Conservation (phyloP, 2,329 filamentous ascomycete genomes). For the Penicillium sp. region DNA sequence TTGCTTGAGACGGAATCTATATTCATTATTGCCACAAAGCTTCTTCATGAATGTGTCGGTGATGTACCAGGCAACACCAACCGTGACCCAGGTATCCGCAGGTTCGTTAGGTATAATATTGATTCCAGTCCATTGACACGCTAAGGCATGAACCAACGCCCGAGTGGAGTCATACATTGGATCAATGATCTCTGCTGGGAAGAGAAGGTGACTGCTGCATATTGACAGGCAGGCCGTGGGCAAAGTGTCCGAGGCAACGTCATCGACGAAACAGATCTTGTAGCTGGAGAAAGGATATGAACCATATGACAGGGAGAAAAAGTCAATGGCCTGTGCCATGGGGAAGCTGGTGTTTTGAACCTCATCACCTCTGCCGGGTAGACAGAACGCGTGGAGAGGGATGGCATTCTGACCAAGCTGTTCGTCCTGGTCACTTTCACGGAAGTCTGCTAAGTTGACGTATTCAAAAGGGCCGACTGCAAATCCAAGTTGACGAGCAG, state of each 20-base stretch:
- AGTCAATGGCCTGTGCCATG: slow-evolving; percentile 82
- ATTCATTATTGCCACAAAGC: slow-evolving; percentile 92
- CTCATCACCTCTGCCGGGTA: slow-evolving; percentile 79
- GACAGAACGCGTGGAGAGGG: slow-evolving; percentile 86
- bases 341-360: slow-evolving; percentile 84
- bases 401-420: slow-evolving; percentile 85
- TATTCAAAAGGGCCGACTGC: slow-evolving; percentile 93
- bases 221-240: slow-evolving; percentile 82
- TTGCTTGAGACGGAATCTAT: slow-evolving; percentile 83
- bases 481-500: slow-evolving; percentile 89
- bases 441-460: slow-evolving; percentile 83
- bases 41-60: slow-evolving; percentile 89
- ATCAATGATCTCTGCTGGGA: slow-evolving; percentile 81
- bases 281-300: slow-evolving; percentile 90
- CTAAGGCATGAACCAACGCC: slow-evolving; percentile 77
- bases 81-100: slow-evolving; percentile 82
- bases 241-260: slow-evolving; percentile 72
- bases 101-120: slow-evolving; percentile 83
- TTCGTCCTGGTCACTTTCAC: slow-evolving; percentile 88
- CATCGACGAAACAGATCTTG: slow-evolving; percentile 92
- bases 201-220: slow-evolving; percentile 82
- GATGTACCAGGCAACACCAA: slow-evolving; percentile 92
- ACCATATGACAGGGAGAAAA: slow-evolving; percentile 83
- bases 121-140: slow-evolving; percentile 92
- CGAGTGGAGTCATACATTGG: slow-evolving; percentile 79